phyloP scores from a whole-genome alignment of 345 rosid genomes.

The Brassica carinata region DNA sequence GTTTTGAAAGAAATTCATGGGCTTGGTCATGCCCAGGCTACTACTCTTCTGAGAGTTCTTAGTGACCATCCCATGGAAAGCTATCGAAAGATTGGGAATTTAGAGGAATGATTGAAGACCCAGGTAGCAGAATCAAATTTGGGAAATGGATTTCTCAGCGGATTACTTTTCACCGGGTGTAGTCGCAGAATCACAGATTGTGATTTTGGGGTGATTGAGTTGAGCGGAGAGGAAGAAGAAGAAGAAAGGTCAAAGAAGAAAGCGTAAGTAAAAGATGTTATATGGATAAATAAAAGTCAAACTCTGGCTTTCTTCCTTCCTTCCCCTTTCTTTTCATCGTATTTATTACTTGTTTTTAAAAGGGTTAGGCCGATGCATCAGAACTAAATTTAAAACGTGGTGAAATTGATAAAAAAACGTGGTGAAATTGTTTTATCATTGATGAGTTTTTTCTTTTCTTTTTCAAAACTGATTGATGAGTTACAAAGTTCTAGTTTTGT shows the following conservation, averaged over 20 bases:
- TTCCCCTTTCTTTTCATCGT: neutral
- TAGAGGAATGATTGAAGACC: neutral
- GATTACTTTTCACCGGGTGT: neutral
- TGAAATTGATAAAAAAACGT: neutral
- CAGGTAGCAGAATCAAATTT: neutral
- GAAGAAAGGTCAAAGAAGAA: conserved; percentile 7
- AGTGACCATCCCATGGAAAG: conserved; percentile 38
- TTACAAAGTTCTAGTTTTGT: neutral
- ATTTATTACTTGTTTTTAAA: neutral
- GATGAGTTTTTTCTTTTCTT: neutral
- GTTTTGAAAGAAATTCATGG: conserved; percentile 56
- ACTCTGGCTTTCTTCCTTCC: neutral
- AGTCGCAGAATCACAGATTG: neutral
- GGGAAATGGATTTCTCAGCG: neutral
- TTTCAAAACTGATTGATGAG: too few species aligned
- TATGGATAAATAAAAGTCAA: neutral
- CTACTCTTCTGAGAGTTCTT: conserved; percentile 6
- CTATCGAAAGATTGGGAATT: neutral
- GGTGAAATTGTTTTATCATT: neutral
- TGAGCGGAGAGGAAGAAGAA: neutral
- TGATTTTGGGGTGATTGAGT: neutral
- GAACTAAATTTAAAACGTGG: neutral
- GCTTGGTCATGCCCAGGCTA: conserved; percentile 44
- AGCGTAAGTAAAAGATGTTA: neutral
- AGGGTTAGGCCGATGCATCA: neutral